Base-by-base conservation (phyloP, 352 stramenopile species). In the Pilasporangium apinafurcum region DNA sequence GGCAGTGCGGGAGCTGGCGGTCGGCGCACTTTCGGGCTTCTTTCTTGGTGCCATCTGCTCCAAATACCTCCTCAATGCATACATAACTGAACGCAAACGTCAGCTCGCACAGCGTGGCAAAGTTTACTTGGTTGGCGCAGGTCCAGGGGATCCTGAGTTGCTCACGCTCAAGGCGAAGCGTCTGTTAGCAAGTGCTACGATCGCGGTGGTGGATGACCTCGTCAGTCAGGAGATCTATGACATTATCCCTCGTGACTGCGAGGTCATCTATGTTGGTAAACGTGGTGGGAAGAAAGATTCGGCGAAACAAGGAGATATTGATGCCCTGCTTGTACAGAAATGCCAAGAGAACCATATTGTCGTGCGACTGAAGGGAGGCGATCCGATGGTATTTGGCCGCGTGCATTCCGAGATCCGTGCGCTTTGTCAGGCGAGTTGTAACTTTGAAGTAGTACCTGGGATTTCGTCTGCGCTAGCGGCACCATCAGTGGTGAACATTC, bases 331-430 rank as follows among this genome's bases (percentile, higher is more conserved):
- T 27, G 75, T 85, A 43, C 36, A 51, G 39, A 79, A 77, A 37
- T 65, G 64, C 59, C 68, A 60, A 12, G 39, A 30, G 14, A 65
- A 65, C 37, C 64, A 83, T 42, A 53, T 85, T 16, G 75, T 87
- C 22, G 71, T 85, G 31, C 68, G 75, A 1, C 56, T 87, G 33
- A 87, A 85, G 41, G 75, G 75, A 40, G 75, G 75, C 18, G 75
- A 87, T 44, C 72, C 75, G 8, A 81, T 87, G 65, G 65, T 87
- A 34, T 87, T 87, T 31, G 75, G 68, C 41, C 72, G 74, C 48
- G 71, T 86, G 22, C 69, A 82, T 62, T 84, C 74, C 28, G 74
- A 86, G 57, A 83, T 86, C 42, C 74, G 65, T 8, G 53, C 74
- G 31, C 48, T 86, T 5, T 64, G 65, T 18, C 37, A 56, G 10